A percentile compares a stretch with the other conserved stretches of the same genome.
Conservation (phyloP, 2,329 filamentous ascomycete species). For the Dothideomycetidae sp. region DNA sequence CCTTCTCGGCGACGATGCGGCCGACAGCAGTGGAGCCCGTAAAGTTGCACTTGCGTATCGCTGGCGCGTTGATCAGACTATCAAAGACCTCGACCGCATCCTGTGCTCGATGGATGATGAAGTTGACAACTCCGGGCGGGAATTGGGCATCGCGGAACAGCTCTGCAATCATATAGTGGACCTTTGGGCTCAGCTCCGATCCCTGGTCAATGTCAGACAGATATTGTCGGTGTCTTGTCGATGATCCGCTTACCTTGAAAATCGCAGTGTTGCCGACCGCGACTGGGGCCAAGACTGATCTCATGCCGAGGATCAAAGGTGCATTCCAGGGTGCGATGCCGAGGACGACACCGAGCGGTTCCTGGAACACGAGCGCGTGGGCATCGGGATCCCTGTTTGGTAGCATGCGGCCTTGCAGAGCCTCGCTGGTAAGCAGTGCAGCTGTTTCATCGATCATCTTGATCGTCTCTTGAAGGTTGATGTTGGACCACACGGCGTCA, state of each 20-base stretch:
- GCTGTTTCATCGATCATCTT: not conserved
- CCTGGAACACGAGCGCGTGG: constrained; percentile 26
- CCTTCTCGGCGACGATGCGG: constrained; percentile 17
- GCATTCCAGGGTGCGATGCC: constrained; percentile 38
- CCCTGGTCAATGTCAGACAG: too few relatives aligned
- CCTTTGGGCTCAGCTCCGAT: constrained; percentile 31
- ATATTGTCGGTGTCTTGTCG: too few relatives aligned
- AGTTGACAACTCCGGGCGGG: constrained; percentile 31
- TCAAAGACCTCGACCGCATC: constrained; percentile 42
- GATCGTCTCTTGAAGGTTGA: not conserved
- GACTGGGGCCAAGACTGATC: constrained; percentile 33
- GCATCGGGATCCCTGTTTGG: constrained; percentile 17
- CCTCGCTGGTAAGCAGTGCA: not conserved
- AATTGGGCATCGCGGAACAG: constrained; percentile 30
- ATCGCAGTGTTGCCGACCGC: constrained; percentile 33
- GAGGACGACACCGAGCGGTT: constrained; percentile 58
- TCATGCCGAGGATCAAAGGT: constrained; percentile 24
- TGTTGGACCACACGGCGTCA: not conserved
- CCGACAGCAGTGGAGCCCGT: constrained; percentile 21
- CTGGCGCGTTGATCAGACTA: constrained; percentile 25
- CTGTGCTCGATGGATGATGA: constrained; percentile 41
- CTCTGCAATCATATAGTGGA: constrained; percentile 23
- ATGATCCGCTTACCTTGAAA: constrained; percentile 26
- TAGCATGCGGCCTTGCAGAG: constrained; percentile 14
- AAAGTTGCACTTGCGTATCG: constrained; percentile 22